These are phyloP conservation scores for Poterioochromonas sp. DNA, from an alignment of 352 stramenopile genomes.

Conservation along the genomic window DNA sequence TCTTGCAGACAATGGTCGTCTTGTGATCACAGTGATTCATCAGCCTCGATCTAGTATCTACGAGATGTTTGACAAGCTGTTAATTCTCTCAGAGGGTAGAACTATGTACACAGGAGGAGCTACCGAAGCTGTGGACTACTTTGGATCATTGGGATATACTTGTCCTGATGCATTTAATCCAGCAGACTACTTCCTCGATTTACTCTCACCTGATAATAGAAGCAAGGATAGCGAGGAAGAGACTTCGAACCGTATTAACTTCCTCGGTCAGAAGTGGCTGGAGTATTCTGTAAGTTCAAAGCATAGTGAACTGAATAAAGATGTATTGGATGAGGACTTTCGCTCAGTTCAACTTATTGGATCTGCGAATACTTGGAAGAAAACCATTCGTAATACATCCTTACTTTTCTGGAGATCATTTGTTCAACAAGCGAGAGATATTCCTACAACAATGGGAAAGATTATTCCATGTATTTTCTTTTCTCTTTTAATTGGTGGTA, in stretches of 20 bases:
- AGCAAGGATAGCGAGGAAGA: background rate
- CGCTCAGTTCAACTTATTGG: background rate
- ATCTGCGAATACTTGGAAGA: background rate
- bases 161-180: constrained; percentile 6
- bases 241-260: background rate
- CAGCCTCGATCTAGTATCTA: constrained; percentile 15
- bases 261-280: background rate
- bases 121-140: background rate
- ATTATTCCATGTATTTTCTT: background rate
- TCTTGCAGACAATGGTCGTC: background rate
- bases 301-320: background rate
- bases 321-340: background rate
- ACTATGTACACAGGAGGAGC: background rate
- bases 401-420: constrained; percentile 1
- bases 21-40: background rate
- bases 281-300: too few species aligned
- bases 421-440: background rate
- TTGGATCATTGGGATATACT: background rate
- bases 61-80: background rate
- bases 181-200: constrained; percentile 15
- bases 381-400: background rate
- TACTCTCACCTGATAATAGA: background rate
- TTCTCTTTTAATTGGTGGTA: background rate
- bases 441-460: background rate
- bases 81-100: background rate